Percentiles rank a stretch among this genome's conserved stretches.
Conservation (phyloP, 208 protist genomes). For the Leishmania major region DNA sequence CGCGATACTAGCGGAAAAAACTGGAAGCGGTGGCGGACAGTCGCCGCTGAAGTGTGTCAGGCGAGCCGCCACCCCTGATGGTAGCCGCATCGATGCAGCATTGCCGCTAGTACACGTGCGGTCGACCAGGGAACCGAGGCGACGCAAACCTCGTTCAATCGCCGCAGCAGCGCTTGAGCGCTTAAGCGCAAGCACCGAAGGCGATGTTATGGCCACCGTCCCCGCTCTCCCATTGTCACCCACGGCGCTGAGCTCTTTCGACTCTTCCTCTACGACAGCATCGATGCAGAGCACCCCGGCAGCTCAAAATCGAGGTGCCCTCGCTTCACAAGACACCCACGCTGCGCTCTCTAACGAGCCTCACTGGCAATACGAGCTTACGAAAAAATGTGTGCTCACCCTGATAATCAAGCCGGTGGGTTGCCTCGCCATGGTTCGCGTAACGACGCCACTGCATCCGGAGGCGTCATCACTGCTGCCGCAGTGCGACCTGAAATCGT, state of each 20-base stretch:
- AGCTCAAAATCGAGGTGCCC: background rate
- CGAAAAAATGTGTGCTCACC: background rate
- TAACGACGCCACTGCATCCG: background rate
- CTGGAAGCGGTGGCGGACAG: background rate
- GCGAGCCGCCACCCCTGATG: background rate
- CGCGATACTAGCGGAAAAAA: background rate
- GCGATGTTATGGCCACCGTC: background rate
- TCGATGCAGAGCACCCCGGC: background rate
- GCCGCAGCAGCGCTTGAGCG: background rate
- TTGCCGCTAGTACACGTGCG: background rate
- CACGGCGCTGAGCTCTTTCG: background rate
- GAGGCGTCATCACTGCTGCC: background rate
- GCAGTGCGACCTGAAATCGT: background rate
- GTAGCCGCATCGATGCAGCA: background rate
- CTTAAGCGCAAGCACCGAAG: background rate
- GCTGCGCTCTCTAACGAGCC: background rate
- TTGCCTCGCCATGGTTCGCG: background rate
- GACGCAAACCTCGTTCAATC: too few relatives aligned
- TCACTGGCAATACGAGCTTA: background rate
- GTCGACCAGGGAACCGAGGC: background rate
- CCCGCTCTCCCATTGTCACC: background rate
- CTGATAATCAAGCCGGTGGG: constrained; percentile 5
- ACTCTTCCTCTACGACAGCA: background rate
- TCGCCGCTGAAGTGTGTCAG: background rate
- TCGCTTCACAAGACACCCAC: background rate